These are phyloP conservation scores for Mycena pura DNA, from an alignment of 768 basidiomycete genomes.

Conservation along the genomic window DNA sequence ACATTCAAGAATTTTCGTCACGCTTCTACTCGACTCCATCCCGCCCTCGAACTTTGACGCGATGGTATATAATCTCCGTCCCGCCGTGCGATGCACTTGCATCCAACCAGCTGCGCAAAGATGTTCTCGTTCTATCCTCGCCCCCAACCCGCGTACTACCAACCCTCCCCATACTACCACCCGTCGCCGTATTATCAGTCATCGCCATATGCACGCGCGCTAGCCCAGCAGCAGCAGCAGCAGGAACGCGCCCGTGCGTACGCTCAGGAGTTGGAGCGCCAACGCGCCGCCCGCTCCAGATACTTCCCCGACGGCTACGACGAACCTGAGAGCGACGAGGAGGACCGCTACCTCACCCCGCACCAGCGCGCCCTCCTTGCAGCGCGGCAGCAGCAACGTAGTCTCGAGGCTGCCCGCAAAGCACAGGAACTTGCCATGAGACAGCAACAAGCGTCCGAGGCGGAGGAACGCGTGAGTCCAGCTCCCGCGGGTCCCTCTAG, in stretches of 20 bases:
- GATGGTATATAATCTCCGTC: slow-evolving; percentile 22
- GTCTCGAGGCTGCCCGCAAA: slow-evolving; percentile 25
- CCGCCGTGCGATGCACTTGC: not conserved
- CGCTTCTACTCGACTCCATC: not conserved
- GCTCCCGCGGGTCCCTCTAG: not conserved
- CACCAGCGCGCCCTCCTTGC: slow-evolving; percentile 43
- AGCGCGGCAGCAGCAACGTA: slow-evolving; percentile 35
- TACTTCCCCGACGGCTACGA: slow-evolving; percentile 50
- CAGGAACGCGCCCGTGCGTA: slow-evolving; percentile 31
- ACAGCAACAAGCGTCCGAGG: slow-evolving; percentile 20
- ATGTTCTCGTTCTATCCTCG: slow-evolving; percentile 23
- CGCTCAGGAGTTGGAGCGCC: slow-evolving; percentile 40
- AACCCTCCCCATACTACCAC: too few relatives aligned
- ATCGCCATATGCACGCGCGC: slow-evolving; percentile 28
- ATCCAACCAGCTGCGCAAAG: slow-evolving; percentile 15
- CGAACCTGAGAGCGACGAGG: slow-evolving; percentile 39
- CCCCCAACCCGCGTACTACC: slow-evolving; percentile 21
- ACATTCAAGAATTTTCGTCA: not conserved
- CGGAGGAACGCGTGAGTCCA: slow-evolving; percentile 16
- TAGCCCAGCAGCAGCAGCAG: slow-evolving; percentile 29
- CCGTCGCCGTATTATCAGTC: slow-evolving; percentile 36
- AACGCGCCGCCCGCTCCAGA: slow-evolving; percentile 43
- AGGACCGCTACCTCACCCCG: slow-evolving; percentile 29
- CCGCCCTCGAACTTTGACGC: slow-evolving; percentile 7
- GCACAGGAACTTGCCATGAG: slow-evolving; percentile 23